These are phyloP conservation scores for Aspergillus neotritici DNA, from an alignment of 2,329 filamentous ascomycete genomes.

Conservation along the genomic window DNA sequence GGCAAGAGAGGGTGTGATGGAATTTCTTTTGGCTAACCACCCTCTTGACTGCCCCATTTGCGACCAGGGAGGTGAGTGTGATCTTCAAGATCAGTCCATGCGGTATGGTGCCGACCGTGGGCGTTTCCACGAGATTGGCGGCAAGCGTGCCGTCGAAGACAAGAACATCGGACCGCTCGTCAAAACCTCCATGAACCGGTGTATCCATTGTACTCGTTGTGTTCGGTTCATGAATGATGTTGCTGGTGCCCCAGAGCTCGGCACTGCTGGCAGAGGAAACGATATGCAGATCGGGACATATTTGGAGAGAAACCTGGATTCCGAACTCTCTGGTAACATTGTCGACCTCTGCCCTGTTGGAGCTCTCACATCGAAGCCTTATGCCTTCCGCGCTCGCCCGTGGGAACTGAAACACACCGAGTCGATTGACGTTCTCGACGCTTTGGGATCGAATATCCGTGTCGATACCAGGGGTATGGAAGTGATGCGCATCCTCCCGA, in stretches of 20 bases:
- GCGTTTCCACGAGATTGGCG: slow-evolving; percentile 89
- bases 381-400: slow-evolving; percentile 91
- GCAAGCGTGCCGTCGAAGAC: slow-evolving; percentile 97
- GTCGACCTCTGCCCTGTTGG: slow-evolving; percentile 98
- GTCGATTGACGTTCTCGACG: slow-evolving; percentile 90
- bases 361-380: slow-evolving; percentile 93
- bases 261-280: slow-evolving; percentile 90
- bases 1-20: slow-evolving; percentile 97
- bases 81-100: slow-evolving; percentile 99
- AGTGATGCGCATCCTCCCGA: slow-evolving; percentile 89
- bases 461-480: slow-evolving; percentile 89
- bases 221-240: slow-evolving; percentile 97
- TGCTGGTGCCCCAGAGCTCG: slow-evolving; percentile 90
- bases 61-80: slow-evolving; percentile 98
- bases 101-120: slow-evolving; percentile 93
- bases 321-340: slow-evolving; percentile 92
- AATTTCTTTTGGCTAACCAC: slow-evolving; percentile 94
- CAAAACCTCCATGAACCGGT: slow-evolving; percentile 99
- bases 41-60: slow-evolving; percentile 95
- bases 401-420: slow-evolving; percentile 98
- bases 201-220: slow-evolving; percentile 98
- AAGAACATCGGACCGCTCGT: slow-evolving; percentile 98
- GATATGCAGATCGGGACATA: slow-evolving; percentile 98
- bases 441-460: slow-evolving; percentile 86
- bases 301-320: slow-evolving; percentile 86